A percentile compares a stretch with the other conserved stretches of the same genome.
Conservation (phyloP, 768 basidiomycete genomes). For the Tulasnella sp. region DNA sequence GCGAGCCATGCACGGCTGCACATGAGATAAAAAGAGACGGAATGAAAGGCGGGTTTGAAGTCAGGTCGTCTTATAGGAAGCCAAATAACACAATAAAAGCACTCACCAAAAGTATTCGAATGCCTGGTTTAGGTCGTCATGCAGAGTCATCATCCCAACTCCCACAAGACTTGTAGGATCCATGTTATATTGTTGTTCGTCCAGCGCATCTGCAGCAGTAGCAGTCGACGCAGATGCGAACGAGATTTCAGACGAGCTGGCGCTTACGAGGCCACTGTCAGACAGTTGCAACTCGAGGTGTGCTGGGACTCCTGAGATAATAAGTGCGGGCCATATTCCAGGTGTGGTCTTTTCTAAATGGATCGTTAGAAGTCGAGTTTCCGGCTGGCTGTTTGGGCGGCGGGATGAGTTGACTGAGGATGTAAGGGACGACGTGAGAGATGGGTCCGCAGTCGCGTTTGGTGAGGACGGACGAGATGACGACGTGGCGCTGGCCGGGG, state of each 20-base stretch:
- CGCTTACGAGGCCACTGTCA: background rate
- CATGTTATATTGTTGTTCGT: conserved; percentile 11
- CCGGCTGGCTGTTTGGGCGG: background rate
- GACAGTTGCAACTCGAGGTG: conserved; percentile 4
- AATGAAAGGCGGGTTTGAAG: background rate
- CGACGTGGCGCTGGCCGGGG: conserved; percentile 1
- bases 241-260: conserved; percentile 6
- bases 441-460: background rate
- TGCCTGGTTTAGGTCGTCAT: conserved; percentile 9
- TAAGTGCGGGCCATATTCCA: conserved; percentile 11
- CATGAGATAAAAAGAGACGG: background rate
- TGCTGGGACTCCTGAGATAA: conserved; percentile 7
- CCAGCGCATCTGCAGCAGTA: background rate
- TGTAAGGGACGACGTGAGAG: conserved; percentile 4
- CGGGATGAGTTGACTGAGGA: conserved; percentile 1
- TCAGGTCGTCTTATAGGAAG: no score
- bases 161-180: conserved; percentile 11
- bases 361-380: conserved; percentile 7
- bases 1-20: conserved; percentile 12
- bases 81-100: no score
- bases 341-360: conserved; percentile 7
- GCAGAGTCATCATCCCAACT: conserved; percentile 5
- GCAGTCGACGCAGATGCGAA: conserved; percentile 4
- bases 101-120: conserved; percentile 15
- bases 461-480: conserved; percentile 7